These are phyloP conservation scores for Penstemon davidsonii DNA, from an alignment of 257 asterid genomes.

Conservation along the genomic window DNA sequence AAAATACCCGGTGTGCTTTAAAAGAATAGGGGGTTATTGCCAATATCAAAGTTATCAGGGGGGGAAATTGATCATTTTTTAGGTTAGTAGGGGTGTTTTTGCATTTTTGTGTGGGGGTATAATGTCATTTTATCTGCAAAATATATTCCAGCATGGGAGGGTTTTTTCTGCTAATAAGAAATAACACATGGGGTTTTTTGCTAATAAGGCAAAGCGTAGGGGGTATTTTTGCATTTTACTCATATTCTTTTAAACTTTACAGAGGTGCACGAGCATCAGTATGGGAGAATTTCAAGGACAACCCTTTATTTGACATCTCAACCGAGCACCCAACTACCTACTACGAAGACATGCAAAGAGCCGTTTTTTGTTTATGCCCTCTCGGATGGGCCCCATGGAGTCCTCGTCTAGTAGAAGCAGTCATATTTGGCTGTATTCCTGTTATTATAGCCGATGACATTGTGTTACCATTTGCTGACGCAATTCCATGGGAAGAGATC, in stretches of 20 bases:
- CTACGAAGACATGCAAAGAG: constrained; percentile 92
- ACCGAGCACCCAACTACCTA: constrained; percentile 86
- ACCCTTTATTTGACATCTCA: constrained; percentile 82
- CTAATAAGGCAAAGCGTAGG: too few relatives aligned
- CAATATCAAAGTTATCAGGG: too few relatives aligned
- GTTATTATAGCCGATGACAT: constrained; percentile 93
- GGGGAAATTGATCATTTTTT: too few relatives aligned
- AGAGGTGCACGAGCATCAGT: constrained; percentile 96
- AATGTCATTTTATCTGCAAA: too few relatives aligned
- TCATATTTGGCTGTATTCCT: constrained; percentile 86
- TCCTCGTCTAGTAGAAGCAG: constrained; percentile 92
- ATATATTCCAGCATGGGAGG: too few relatives aligned
- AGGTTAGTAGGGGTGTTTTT: too few relatives aligned
- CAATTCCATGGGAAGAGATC: constrained; percentile 95
- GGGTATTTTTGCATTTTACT: too few relatives aligned
- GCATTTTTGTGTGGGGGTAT: too few relatives aligned
- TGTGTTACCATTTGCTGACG: constrained; percentile 88
- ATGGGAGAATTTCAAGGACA: constrained; percentile 92
- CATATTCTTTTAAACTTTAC: constrained; percentile 18
- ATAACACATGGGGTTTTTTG: too few relatives aligned
- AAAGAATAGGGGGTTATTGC: too few relatives aligned
- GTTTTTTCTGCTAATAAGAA: too few relatives aligned
- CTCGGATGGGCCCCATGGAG: constrained; percentile 99
- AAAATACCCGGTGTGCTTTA: too few relatives aligned
- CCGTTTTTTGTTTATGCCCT: constrained; percentile 85